A percentile compares a stretch with the other conserved stretches of the same genome.
These are phyloP conservation scores for Samsoniella hepiali DNA, from an alignment of 2,329 filamentous ascomycete species.

Conservation along the genomic window DNA sequence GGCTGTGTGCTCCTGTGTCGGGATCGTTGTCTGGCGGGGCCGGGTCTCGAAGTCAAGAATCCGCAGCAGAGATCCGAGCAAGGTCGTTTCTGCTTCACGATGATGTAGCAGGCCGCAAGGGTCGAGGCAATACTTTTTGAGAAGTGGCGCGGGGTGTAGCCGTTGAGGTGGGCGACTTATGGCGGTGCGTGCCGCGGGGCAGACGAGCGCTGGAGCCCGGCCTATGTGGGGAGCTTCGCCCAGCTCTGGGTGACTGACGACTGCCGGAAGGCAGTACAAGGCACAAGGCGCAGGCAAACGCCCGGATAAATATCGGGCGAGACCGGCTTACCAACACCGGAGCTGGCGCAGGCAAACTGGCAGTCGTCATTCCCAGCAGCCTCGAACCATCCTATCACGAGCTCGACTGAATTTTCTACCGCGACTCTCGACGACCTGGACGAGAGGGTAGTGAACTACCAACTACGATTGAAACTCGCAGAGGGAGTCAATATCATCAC, in stretches of 20 bases:
- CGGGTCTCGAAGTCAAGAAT: background rate
- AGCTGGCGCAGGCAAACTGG: background rate
- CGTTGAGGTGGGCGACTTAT: background rate
- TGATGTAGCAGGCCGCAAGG: background rate
- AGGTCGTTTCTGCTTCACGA: background rate
- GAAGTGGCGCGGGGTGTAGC: background rate
- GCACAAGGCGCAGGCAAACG: background rate
- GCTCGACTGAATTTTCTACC: background rate
- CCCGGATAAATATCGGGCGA: slow-evolving; percentile 14
- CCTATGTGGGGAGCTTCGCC: slow-evolving; percentile 9
- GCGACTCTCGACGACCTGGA: slow-evolving; percentile 1
- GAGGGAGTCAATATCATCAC: slow-evolving; percentile 11
- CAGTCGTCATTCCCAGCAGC: slow-evolving; percentile 2
- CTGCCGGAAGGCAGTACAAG: background rate
- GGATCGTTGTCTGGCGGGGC: background rate
- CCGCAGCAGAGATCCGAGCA: background rate
- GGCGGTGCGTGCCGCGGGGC: slow-evolving; percentile 15
- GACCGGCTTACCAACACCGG: background rate
- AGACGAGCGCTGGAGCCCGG: background rate
- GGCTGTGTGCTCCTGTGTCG: background rate
- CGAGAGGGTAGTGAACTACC: background rate
- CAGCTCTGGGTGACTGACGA: background rate
- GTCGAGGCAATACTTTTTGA: slow-evolving; percentile 2
- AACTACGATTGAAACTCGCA: background rate
- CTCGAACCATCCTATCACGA: background rate